Conservation (phyloP, 1,284 basidiomycete genomes). For the Boletus smithii region DNA sequence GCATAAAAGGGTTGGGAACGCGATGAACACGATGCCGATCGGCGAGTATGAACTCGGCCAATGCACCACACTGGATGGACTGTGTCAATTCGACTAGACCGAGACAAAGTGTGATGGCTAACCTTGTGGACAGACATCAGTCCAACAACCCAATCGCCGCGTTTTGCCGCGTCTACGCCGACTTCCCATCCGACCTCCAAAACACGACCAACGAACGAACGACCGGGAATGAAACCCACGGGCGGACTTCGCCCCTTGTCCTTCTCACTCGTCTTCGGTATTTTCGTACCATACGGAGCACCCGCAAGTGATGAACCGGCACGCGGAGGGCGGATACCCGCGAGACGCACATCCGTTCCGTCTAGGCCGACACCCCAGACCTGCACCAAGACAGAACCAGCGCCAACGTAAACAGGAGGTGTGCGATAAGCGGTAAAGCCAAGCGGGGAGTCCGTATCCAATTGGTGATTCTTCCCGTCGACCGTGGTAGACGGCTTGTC, state of each 20-base stretch:
- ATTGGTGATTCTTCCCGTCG: slow-evolving; percentile 8
- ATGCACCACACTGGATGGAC: slow-evolving; percentile 64
- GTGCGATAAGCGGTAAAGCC: slow-evolving; percentile 64
- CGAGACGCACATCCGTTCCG: slow-evolving; percentile 59
- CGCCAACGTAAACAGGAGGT: slow-evolving; percentile 69
- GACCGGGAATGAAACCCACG: slow-evolving; percentile 75
- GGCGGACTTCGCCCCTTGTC: slow-evolving; percentile 34
- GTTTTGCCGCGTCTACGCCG: slow-evolving; percentile 54
- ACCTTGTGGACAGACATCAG: slow-evolving; percentile 77
- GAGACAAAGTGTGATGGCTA: slow-evolving; percentile 26
- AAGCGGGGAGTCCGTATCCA: slow-evolving; percentile 37
- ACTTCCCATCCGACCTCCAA: slow-evolving; percentile 81
- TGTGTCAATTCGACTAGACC: slow-evolving; percentile 9
- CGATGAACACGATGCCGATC: slow-evolving; percentile 76
- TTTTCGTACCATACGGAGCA: slow-evolving; percentile 27
- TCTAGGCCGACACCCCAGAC: slow-evolving; percentile 84
- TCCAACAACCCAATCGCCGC: slow-evolving; percentile 83
- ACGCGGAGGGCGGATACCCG: slow-evolving; percentile 41
- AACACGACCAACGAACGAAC: slow-evolving; percentile 78
- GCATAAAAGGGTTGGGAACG: slow-evolving; percentile 54
- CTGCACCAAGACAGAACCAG: slow-evolving; percentile 72
- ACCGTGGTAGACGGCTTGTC: slow-evolving; percentile 13
- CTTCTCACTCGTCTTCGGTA: slow-evolving; percentile 29
- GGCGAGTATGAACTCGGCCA: slow-evolving; percentile 79
- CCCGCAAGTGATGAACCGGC: slow-evolving; percentile 11